Evolutionary conservation across 139 green algal genomes (phyloP).

Genomic region (Haematococcus sp.): DNA sequence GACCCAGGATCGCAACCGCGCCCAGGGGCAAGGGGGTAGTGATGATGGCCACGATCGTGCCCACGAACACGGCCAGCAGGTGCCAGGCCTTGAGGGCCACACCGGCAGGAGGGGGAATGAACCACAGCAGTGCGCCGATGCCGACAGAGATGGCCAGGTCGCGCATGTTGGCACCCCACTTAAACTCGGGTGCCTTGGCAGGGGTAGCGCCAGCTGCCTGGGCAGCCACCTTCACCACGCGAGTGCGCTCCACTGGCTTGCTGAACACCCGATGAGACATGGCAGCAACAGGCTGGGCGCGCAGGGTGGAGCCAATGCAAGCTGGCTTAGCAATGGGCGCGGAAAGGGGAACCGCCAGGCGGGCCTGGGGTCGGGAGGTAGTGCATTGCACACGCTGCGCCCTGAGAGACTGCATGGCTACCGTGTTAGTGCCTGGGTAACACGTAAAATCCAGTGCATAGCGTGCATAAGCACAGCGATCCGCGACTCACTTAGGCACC

Average conservation of each 20-base stretch:
- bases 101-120: constrained; percentile 78
- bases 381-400: too few species aligned
- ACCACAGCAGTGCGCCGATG: constrained; percentile 72
- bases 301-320: too few species aligned
- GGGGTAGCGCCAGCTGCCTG: constrained; percentile 12
- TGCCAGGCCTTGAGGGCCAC: constrained; percentile 80
- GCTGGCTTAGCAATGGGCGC: too few species aligned
- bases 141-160: constrained; percentile 84
- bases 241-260: neutral
- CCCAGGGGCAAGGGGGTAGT: constrained; percentile 94
- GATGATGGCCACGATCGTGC: constrained; percentile 93
- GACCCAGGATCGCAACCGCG: constrained; percentile 94
- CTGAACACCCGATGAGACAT: neutral
- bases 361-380: too few species aligned
- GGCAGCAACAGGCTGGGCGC: too few species aligned
- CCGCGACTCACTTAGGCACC: too few species aligned
- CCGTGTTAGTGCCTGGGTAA: too few species aligned
- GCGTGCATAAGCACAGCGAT: too few species aligned
- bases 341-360: too few species aligned
- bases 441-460: too few species aligned
- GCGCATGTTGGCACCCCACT: constrained; percentile 85
- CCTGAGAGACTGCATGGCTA: too few species aligned
- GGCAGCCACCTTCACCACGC: neutral
- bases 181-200: constrained; percentile 46
- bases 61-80: constrained; percentile 92